Evolutionary conservation across 495 filamentous ascomycete genomes (phyloP), one percentile per base, ranked within the genome.

Genomic region (Stereocaulon alpinum): DNA sequence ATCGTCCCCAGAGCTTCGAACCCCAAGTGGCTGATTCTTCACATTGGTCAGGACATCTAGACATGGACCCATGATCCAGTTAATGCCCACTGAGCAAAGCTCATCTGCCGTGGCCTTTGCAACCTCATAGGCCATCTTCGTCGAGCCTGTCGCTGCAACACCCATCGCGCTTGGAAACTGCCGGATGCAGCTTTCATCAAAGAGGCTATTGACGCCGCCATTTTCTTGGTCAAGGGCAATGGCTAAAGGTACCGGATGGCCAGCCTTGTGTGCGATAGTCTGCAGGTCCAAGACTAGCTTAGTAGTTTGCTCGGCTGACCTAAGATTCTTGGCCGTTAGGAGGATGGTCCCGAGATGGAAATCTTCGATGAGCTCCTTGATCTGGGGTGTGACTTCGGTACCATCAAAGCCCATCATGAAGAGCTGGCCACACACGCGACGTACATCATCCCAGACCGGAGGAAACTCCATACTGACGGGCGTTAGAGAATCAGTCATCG

Each of bases 331-430:
- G 44, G 90, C 88, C 14, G 88, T 89, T 41, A 95, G 73, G 47
- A 95, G 75, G 61, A 95, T 82, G n/a, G 84, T 86, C 18, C 87
- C 90, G 12, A 95, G 67, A 64, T 95, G 86, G 65, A 94, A 87
- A 61, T 92, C 79, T 68, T 89, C 83, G 64, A 95, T 94, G 61
- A 95, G 80, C 41, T 81, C 82, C 64, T 83, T 84, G 64, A 95
- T 93, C 72, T 91, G 87, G 50, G 86, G 85, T 29, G 86, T 93
- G 59, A 94, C 85, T 64, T 87, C 80, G 48, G 89, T 91, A 59
- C 89, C 89, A 78, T 95, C 89, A 76, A 91, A 95, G 69, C 89
- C 90, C 88, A 94, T 92, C 80, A 94, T 92, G 73, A 95, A 85
- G 72, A 94, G 82, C 78, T 95, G 89, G 57, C 90, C 90, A 78